Evolutionary conservation across 495 filamentous ascomycete genomes (phyloP), one percentile per base, ranked within the genome.

Genomic region (Penicillium verhagenii): DNA sequence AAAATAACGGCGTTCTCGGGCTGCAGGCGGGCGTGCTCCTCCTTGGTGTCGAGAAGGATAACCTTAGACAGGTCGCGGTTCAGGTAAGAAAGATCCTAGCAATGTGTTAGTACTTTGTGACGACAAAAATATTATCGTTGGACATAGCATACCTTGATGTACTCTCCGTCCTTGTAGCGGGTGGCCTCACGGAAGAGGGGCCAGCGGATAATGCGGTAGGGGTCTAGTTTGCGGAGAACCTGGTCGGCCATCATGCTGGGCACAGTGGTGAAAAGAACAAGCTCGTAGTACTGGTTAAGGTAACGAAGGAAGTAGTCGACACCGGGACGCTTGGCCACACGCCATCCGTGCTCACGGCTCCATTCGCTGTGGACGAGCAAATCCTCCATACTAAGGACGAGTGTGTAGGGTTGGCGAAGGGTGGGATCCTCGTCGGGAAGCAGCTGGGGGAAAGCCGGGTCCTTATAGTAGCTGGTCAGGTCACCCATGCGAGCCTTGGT

Each of bases 221-320:
- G 94, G 67, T 97, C 94, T 35, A 98, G 79, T 72, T 98, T 98
- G 45, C 89, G 83, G 58, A 96, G 86, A 20, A 98, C 79, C 14
- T 91, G 90, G 52, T 96, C 92, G 9, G 84, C 94, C 57, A 87
- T 87, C 66, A 83, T 83, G 59, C 83, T 88, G 4, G 91, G 89
- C 14, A 91, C 84, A 52, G 80, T 90, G 24, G 95, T 97, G 77
- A 96, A 98, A 42, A 98, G 82, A 33, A 97, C 95, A 20, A 98
- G 79, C 69, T 98, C 94, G 71, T 96, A 98, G 78, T 97, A 97
- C 68, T 96, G 91, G 72, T 87, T 91, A 35, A 98, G 79, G 67
- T 98, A 98, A 64, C 88, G 90, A 50, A 98, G 71, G 77, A 98
- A 97, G 77, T 98, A 98, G 74, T 98, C 94, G 42, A 96, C 80